Conservation (phyloP, 805 yeast species). For the Huiozyma sinensis region DNA sequence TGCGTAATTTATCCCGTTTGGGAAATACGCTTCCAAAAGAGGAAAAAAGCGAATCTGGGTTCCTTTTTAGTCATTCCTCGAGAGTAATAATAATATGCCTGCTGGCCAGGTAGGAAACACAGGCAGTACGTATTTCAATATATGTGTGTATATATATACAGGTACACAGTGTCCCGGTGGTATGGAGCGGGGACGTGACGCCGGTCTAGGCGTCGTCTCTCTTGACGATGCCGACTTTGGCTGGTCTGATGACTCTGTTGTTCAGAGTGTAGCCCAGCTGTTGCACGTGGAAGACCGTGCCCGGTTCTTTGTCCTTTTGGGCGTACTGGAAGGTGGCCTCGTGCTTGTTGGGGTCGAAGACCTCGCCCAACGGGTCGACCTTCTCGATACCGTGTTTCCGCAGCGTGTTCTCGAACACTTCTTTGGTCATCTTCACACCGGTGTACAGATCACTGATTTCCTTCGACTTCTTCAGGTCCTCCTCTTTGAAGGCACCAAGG, state of each 20-base stretch:
- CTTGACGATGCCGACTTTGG: slow-evolving; percentile 90
- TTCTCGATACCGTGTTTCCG: slow-evolving; percentile 68
- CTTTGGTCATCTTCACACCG: slow-evolving; percentile 85
- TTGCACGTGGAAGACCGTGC: slow-evolving; percentile 87
- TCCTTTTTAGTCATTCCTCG: too few relatives aligned
- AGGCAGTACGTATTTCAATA: too few relatives aligned
- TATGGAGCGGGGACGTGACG: neutral
- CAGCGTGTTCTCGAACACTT: slow-evolving; percentile 75
- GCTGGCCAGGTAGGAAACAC: too few relatives aligned
- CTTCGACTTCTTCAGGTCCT: slow-evolving; percentile 43
- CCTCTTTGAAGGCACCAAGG: slow-evolving; percentile 56
- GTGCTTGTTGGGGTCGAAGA: slow-evolving; percentile 82
- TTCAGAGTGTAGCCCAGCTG: slow-evolving; percentile 81
- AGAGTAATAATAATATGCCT: too few relatives aligned
- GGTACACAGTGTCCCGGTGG: too few relatives aligned
- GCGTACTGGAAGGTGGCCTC: slow-evolving; percentile 88
- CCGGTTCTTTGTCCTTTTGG: slow-evolving; percentile 81
- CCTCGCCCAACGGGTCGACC: slow-evolving; percentile 74
- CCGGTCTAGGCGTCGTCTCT: slow-evolving; percentile 15
- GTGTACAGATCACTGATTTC: slow-evolving; percentile 71
- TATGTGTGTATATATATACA: too few relatives aligned
- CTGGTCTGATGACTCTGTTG: slow-evolving; percentile 84
- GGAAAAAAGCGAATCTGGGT: too few relatives aligned
- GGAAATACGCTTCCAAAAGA: too few relatives aligned
- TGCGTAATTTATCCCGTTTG: too few relatives aligned